Conservation (phyloP, 2,329 filamentous ascomycete species). For the Neonectria neomacrospora region DNA sequence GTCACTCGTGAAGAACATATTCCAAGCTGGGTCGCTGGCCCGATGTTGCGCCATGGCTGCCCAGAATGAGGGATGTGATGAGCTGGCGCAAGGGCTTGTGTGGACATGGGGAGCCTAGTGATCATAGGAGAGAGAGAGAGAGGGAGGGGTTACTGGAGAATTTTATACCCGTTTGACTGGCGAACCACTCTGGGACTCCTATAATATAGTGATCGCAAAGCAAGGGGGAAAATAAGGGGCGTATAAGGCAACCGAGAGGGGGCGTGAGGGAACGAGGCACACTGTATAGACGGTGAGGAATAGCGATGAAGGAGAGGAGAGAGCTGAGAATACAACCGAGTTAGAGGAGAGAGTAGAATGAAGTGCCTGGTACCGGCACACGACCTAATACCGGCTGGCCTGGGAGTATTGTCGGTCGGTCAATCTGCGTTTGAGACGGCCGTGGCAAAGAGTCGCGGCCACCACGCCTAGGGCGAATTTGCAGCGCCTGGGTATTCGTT, state of each 20-base stretch:
- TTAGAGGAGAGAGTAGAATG: background rate
- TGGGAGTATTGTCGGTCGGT: background rate
- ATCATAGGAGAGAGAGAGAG: background rate
- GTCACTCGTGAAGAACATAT: background rate
- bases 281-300: background rate
- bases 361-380: background rate
- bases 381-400: background rate
- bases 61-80: background rate
- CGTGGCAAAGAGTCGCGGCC: background rate
- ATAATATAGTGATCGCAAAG: no score
- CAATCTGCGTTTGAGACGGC: background rate
- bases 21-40: background rate
- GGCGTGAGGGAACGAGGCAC: background rate
- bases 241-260: background rate
- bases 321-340: background rate
- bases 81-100: background rate
- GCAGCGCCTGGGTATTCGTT: background rate
- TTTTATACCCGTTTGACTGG: background rate
- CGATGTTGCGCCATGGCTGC: background rate
- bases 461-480: background rate
- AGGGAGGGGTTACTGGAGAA: background rate
- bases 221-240: background rate
- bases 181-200: background rate
- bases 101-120: background rate
- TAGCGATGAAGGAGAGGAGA: background rate